phyloP scores from a whole-genome alignment of 23 red algal genomes.

The Chondrus crispus region DNA sequence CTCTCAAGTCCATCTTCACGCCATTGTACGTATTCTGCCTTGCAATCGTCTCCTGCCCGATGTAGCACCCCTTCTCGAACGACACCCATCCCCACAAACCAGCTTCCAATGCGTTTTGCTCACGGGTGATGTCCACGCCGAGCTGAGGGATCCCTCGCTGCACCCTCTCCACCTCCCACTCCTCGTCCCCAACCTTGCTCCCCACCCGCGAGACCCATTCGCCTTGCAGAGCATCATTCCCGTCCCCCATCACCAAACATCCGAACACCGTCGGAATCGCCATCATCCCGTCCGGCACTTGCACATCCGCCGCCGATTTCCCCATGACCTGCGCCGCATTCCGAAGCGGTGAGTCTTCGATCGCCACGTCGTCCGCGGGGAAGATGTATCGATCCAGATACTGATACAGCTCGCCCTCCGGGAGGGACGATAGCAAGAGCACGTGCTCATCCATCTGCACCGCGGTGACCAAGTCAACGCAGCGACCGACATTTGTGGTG shows the following conservation, averaged over 20 bases:
- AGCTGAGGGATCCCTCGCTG: constrained; percentile 9
- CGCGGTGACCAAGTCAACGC: constrained; percentile 37
- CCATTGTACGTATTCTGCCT: constrained; percentile 43
- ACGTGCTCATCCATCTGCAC: not conserved
- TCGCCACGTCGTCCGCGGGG: constrained; percentile 32
- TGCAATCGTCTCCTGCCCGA: constrained; percentile 71
- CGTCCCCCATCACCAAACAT: not conserved
- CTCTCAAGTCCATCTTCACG: constrained; percentile 24
- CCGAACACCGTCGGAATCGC: not conserved
- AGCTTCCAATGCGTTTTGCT: constrained; percentile 35
- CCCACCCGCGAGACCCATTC: not conserved
- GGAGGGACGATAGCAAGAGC: not conserved
- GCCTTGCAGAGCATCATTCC: not conserved
- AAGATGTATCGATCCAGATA: constrained; percentile 44
- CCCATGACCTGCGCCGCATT: not conserved
- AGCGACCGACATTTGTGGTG: not conserved
- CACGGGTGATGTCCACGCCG: constrained; percentile 15
- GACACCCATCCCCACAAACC: constrained; percentile 45
- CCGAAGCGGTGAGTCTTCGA: not conserved
- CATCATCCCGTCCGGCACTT: not conserved
- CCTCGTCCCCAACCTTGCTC: not conserved
- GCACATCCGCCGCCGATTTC: not conserved
- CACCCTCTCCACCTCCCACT: constrained; percentile 20
- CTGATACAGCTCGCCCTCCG: not conserved
- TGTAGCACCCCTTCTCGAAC: constrained; percentile 67